A percentile compares a stretch with the other conserved stretches of the same genome.
These are phyloP conservation scores for Penicillium nordicum DNA, from an alignment of 2,329 filamentous ascomycete genomes.

Conservation along the genomic window DNA sequence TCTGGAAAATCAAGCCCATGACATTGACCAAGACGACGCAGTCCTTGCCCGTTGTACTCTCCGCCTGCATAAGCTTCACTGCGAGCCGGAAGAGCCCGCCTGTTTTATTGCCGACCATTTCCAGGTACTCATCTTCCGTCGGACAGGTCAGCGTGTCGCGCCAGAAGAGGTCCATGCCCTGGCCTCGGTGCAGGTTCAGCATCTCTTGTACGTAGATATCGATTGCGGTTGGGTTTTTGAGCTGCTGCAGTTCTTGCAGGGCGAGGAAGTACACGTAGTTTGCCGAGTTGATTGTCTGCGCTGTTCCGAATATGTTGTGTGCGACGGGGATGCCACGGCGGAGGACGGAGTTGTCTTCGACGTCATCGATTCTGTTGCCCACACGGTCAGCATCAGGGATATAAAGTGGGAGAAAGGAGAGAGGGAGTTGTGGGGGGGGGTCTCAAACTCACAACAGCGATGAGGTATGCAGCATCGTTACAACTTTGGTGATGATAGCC, in stretches of 20 bases:
- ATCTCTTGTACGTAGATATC: slow-evolving; percentile 46
- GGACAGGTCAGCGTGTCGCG: slow-evolving; percentile 46
- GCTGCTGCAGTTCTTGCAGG: slow-evolving; percentile 41
- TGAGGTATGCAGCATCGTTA: slow-evolving; percentile 47
- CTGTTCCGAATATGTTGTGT: slow-evolving; percentile 49
- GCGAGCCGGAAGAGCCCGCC: slow-evolving; percentile 48
- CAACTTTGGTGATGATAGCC: slow-evolving; percentile 42
- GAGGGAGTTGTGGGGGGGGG: too few species aligned
- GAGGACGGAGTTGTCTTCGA: slow-evolving; percentile 49
- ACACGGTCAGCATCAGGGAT: background rate
- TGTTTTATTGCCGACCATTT: slow-evolving; percentile 51
- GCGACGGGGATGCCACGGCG: slow-evolving; percentile 49
- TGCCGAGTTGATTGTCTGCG: slow-evolving; percentile 52
- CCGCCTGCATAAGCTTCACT: slow-evolving; percentile 46
- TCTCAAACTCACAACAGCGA: slow-evolving; percentile 40
- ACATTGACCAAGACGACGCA: slow-evolving; percentile 64
- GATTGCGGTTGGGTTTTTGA: slow-evolving; percentile 41
- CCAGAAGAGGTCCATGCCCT: slow-evolving; percentile 51
- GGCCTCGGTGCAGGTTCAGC: slow-evolving; percentile 47
- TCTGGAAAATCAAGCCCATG: slow-evolving; percentile 47
- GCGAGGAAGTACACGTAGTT: slow-evolving; percentile 50
- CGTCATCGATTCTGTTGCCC: slow-evolving; percentile 46
- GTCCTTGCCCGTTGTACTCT: slow-evolving; percentile 39
- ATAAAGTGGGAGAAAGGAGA: background rate
- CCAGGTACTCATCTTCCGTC: slow-evolving; percentile 47